These are phyloP conservation scores for Lasiosphaeria ovina DNA, from an alignment of 495 filamentous ascomycete species.

Conservation along the genomic window DNA sequence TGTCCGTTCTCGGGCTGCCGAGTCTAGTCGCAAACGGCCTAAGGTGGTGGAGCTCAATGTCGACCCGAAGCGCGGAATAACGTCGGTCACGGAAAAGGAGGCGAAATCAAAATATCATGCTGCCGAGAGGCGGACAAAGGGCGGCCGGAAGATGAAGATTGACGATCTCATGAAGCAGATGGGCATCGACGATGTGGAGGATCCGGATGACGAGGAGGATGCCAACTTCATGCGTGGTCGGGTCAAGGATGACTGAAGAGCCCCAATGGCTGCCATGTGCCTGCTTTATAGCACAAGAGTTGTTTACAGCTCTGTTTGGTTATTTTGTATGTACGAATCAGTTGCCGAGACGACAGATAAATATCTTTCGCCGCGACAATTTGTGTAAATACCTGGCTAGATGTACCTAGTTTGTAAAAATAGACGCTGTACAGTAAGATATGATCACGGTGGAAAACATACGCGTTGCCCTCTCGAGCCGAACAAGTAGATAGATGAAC, in stretches of 20 bases:
- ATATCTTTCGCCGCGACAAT: no score
- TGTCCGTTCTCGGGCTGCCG: constrained; percentile 35
- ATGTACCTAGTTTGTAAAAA: no score
- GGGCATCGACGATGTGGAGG: constrained; percentile 26
- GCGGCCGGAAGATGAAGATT: constrained; percentile 49
- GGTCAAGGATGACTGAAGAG: neutral
- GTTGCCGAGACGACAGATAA: no score
- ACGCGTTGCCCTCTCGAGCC: no score
- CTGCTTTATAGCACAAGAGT: no score
- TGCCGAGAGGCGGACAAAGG: constrained; percentile 51
- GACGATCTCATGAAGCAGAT: constrained; percentile 42
- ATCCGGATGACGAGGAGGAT: constrained; percentile 25
- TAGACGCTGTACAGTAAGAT: no score
- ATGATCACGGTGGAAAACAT: no score
- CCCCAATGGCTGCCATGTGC: no score
- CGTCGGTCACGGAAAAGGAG: constrained; percentile 31
- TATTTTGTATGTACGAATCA: neutral
- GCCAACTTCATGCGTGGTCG: neutral
- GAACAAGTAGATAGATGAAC: no score
- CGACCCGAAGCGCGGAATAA: constrained; percentile 30
- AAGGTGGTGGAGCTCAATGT: constrained; percentile 36
- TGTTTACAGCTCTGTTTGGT: neutral
- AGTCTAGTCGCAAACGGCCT: constrained; percentile 26
- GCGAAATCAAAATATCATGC: constrained; percentile 17
- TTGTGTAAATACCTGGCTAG: no score